Conservation (phyloP, 2,329 filamentous ascomycete genomes). For the Rasamsonia emersonii region DNA sequence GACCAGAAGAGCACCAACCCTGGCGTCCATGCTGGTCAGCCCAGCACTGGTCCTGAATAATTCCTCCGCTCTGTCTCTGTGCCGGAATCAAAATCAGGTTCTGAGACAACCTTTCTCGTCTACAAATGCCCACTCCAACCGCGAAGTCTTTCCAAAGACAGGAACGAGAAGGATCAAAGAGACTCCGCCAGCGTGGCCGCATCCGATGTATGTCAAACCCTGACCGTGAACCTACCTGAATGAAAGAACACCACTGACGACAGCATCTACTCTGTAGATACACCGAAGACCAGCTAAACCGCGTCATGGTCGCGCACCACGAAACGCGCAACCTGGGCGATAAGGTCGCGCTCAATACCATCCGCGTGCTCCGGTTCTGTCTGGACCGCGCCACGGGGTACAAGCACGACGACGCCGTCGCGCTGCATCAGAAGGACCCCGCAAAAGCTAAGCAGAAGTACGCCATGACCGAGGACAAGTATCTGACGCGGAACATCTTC, state of each 20-base stretch:
- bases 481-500: conserved; percentile 84
- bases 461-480: conserved; percentile 73
- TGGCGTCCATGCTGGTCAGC: too few relatives aligned
- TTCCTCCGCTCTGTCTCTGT: too few relatives aligned
- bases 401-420: too few relatives aligned
- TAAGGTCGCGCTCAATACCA: conserved; percentile 65
- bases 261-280: conserved; percentile 47
- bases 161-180: conserved; percentile 53
- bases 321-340: conserved; percentile 65
- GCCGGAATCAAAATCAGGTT: too few relatives aligned
- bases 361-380: conserved; percentile 66
- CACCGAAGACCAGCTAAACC: conserved; percentile 68
- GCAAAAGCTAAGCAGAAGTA: conserved; percentile 51
- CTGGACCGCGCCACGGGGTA: conserved; percentile 79
- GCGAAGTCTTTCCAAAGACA: conserved; percentile 50
- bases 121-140: conserved; percentile 26
- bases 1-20: too few relatives aligned
- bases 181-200: conserved; percentile 60
- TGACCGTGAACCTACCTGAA: too few relatives aligned
- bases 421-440: conserved; percentile 48
- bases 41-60: too few relatives aligned
- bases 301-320: conserved; percentile 68
- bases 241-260: conserved; percentile 8
- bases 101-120: conserved; percentile 19
- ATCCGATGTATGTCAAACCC: conserved; percentile 50